Conservation (phyloP, 1,139 yeast genomes). For the Fermentozyma sake region DNA sequence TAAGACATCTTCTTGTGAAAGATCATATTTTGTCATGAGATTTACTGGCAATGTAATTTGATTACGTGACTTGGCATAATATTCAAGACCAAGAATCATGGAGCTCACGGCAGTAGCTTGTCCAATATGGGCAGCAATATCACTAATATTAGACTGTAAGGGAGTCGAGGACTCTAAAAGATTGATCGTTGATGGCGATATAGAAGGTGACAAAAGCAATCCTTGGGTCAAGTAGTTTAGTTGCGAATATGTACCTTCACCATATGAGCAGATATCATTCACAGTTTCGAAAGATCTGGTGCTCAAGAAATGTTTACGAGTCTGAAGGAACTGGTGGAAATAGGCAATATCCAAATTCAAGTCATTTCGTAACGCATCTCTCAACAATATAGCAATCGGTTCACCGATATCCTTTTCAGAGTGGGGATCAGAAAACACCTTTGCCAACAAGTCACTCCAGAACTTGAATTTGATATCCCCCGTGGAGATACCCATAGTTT, state of each 20-base stretch:
- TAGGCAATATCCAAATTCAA: slow-evolving; percentile 51
- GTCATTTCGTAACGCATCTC: slow-evolving; percentile 46
- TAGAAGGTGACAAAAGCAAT: slow-evolving; percentile 50
- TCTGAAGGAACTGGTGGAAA: slow-evolving; percentile 58
- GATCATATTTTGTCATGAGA: slow-evolving; percentile 45
- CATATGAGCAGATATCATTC: slow-evolving; percentile 67
- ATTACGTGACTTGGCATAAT: slow-evolving; percentile 49
- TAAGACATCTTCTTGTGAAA: slow-evolving; percentile 64
- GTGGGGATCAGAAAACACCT: slow-evolving; percentile 36
- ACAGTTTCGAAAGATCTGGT: slow-evolving; percentile 41
- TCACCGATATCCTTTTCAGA: slow-evolving; percentile 46
- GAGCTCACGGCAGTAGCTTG: slow-evolving; percentile 75
- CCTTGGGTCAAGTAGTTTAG: slow-evolving; percentile 66
- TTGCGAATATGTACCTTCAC: slow-evolving; percentile 79
- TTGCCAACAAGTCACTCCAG: slow-evolving; percentile 53
- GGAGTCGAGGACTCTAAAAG: slow-evolving; percentile 44
- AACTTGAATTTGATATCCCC: slow-evolving; percentile 55
- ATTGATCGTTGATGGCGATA: slow-evolving; percentile 54
- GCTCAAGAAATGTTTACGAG: slow-evolving; percentile 51
- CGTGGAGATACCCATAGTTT: slow-evolving; percentile 39
- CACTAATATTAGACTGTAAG: slow-evolving; percentile 45
- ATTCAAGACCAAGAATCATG: slow-evolving; percentile 57
- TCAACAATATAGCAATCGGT: slow-evolving; percentile 58
- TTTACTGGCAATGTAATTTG: slow-evolving; percentile 63
- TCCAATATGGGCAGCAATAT: slow-evolving; percentile 77